Evolutionary conservation across 148 eudicot species (phyloP).

Genomic region (Spergularia marina): DNA sequence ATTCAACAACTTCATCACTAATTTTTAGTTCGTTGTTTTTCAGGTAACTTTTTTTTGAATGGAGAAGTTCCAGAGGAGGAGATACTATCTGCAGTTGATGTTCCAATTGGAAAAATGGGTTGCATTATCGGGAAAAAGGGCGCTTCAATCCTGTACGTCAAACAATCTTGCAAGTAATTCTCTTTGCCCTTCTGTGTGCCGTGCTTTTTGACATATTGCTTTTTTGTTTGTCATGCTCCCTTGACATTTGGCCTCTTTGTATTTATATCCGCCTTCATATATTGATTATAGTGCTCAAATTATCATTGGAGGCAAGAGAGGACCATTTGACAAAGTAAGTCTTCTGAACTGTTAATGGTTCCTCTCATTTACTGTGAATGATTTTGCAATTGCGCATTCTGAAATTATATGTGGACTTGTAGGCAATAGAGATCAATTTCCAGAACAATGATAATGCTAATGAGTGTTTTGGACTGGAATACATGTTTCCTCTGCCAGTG

Average conservation of each 20-base stretch:
- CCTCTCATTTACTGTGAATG: neutral
- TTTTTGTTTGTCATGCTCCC: too few relatives aligned
- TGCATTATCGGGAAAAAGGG: conserved; percentile 33
- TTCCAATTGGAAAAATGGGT: conserved; percentile 31
- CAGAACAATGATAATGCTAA: too few relatives aligned
- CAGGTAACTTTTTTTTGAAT: conserved; percentile 16
- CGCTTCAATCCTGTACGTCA: conserved; percentile 27
- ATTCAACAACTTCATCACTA: neutral
- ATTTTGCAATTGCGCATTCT: neutral
- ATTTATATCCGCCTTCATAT: neutral
- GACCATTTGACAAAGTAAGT: conserved; percentile 27
- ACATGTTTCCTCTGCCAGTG: too few relatives aligned
- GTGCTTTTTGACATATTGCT: neutral
- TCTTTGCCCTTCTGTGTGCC: conserved; percentile 5
- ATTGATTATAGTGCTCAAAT: conserved; percentile 27
- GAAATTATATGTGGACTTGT: too few relatives aligned
- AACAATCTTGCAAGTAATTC: conserved; percentile 29
- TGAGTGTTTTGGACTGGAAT: too few relatives aligned
- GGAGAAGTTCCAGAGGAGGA: conserved; percentile 28
- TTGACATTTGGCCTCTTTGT: neutral
- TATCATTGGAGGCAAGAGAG: conserved; percentile 27
- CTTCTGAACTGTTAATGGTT: neutral
- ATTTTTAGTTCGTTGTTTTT: neutral
- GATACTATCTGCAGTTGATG: conserved; percentile 24
- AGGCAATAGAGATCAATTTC: too few relatives aligned